Conservation (phyloP, 306 rosid genomes). For the Quercus wislizeni region DNA sequence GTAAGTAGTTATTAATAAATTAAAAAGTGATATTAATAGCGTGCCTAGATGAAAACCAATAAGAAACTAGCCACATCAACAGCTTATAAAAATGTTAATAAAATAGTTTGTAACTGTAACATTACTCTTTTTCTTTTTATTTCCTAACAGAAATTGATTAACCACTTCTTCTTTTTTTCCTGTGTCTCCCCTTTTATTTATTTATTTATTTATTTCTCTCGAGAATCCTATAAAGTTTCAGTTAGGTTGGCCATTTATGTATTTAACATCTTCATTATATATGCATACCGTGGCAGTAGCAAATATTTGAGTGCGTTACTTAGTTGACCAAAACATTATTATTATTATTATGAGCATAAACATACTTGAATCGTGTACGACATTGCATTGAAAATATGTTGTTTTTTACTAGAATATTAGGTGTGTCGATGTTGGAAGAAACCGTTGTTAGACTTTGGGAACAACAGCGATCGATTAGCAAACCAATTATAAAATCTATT, state of each 20-base stretch:
- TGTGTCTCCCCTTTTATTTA: too few species aligned
- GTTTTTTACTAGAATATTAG: not conserved
- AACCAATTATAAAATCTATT: not conserved
- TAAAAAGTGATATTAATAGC: too few species aligned
- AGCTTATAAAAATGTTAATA: too few species aligned
- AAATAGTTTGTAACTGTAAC: accelerated
- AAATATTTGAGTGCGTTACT: not conserved
- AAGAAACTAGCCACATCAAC: too few species aligned
- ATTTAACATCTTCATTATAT: not conserved
- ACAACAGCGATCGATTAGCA: not conserved
- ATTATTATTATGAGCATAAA: not conserved
- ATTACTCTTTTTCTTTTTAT: too few species aligned
- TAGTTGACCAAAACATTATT: not conserved
- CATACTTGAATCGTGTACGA: not conserved
- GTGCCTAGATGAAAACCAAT: too few species aligned
- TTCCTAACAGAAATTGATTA: too few species aligned
- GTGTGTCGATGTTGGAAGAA: not conserved
- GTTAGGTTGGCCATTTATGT: not conserved
- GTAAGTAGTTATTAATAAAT: too few species aligned
- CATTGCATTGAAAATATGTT: not conserved
- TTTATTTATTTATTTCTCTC: too few species aligned
- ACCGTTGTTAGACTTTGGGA: not conserved
- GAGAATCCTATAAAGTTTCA: not conserved
- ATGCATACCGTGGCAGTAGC: not conserved
- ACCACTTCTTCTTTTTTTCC: too few species aligned